Evolutionary conservation across 192 early-diverging fungal genomes (phyloP).

Genomic region (Obelidium mucronatum): DNA sequence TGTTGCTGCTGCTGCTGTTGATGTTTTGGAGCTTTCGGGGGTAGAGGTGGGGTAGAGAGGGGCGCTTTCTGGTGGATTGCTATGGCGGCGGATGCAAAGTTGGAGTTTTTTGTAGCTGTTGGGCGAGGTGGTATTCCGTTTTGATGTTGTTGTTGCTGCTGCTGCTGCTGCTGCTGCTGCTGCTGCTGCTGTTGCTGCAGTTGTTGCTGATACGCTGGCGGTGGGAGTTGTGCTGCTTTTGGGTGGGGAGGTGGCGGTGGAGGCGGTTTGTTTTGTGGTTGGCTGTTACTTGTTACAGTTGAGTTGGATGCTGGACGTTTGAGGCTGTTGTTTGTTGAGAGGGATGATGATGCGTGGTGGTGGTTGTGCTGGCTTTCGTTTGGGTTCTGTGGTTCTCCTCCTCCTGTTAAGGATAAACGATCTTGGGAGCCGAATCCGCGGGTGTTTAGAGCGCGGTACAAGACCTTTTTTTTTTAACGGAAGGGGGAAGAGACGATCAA

Average conservation of each 20-base stretch:
- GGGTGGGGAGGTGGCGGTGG: background rate
- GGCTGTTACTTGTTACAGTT: background rate
- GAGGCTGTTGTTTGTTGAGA: too few relatives aligned
- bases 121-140: background rate
- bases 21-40: background rate
- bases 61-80: background rate
- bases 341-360: too few relatives aligned
- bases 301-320: slow-evolving; percentile 16
- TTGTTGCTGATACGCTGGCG: background rate
- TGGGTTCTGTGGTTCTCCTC: background rate
- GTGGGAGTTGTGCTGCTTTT: background rate
- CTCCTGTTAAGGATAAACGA: background rate
- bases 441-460: slow-evolving; percentile 75
- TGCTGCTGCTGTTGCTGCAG: background rate
- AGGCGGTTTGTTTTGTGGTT: background rate
- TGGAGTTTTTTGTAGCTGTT: background rate
- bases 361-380: background rate
- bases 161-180: background rate
- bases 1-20: slow-evolving; percentile 17
- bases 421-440: slow-evolving; percentile 27
- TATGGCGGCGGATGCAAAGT: background rate
- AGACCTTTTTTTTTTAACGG: too few relatives aligned
- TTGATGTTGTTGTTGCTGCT: background rate
- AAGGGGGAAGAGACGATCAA: too few relatives aligned
- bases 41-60: background rate